Conservation (phyloP, 345 rosid genomes). For the Sisymbrium irio region DNA sequence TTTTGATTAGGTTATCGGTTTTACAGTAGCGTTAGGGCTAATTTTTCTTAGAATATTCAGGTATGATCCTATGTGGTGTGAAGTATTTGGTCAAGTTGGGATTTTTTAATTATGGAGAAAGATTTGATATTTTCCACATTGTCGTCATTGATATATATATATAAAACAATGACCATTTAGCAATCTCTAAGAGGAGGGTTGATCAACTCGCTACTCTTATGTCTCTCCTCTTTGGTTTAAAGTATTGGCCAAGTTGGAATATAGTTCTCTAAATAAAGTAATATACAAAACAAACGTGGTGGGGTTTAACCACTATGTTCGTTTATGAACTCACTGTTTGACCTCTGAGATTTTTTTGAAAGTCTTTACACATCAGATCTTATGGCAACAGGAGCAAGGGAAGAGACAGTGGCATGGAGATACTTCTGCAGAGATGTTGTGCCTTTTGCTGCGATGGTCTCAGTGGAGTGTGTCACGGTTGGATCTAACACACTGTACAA, state of each 20-base stretch:
- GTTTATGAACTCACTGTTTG: neutral
- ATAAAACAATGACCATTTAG: too few species aligned
- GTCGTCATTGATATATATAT: too few species aligned
- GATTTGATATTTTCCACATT: too few species aligned
- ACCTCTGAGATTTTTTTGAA: neutral
- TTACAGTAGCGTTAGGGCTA: too few species aligned
- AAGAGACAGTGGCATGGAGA: neutral
- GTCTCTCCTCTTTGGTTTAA: neutral
- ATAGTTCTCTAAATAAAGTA: neutral
- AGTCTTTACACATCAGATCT: neutral
- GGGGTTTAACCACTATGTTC: neutral
- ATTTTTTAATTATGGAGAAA: too few species aligned
- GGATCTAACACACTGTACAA: slow-evolving; percentile 38
- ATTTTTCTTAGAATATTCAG: too few species aligned
- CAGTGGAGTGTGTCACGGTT: slow-evolving; percentile 24
- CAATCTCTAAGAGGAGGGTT: too few species aligned
- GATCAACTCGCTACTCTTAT: neutral
- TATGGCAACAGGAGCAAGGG: neutral
- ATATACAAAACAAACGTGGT: neutral
- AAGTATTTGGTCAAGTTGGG: too few species aligned
- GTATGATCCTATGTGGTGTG: too few species aligned
- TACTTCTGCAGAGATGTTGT: slow-evolving; percentile 26
- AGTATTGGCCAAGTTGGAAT: neutral
- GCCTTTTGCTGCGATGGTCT: slow-evolving; percentile 37
- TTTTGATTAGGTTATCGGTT: too few species aligned